Evolutionary conservation across 179 eudicot species (phyloP).

Genomic region (Silene vulgaris): DNA sequence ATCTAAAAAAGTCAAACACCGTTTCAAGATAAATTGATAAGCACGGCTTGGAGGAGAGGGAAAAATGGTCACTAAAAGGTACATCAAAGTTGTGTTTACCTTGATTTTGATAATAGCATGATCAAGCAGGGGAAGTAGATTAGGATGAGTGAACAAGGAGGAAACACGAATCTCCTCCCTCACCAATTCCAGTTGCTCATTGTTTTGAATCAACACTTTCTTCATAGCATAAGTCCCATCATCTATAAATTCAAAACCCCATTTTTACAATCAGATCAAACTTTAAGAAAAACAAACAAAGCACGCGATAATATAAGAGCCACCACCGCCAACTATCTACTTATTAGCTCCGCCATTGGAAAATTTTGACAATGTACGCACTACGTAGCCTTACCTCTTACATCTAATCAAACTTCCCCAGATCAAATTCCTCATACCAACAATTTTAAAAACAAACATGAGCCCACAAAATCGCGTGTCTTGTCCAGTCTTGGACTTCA

Average conservation of each 20-base stretch:
- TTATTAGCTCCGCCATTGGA: too few relatives aligned
- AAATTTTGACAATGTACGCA: too few relatives aligned
- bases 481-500: background rate
- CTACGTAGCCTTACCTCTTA: background rate
- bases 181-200: constrained; percentile 86
- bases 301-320: background rate
- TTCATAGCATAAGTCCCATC: constrained; percentile 54
- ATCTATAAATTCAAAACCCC: constrained; percentile 36
- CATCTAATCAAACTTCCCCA: background rate
- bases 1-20: background rate
- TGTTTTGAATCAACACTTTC: constrained; percentile 38
- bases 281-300: too few relatives aligned
- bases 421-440: constrained; percentile 19
- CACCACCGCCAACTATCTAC: background rate
- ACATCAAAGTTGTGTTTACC: constrained; percentile 77
- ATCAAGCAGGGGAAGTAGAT: constrained; percentile 92
- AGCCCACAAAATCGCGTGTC: background rate
- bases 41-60: background rate
- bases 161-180: constrained; percentile 95
- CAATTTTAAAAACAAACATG: background rate
- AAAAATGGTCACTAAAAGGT: constrained; percentile 48
- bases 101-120: constrained; percentile 89
- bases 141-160: constrained; percentile 82
- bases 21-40: background rate
- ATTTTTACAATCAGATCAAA: constrained; percentile 8